Percentiles rank a stretch among this genome's conserved stretches.
Evolutionary conservation across 2,329 filamentous ascomycete species (phyloP).

Genomic region (Sarocladiaceae sp.): DNA sequence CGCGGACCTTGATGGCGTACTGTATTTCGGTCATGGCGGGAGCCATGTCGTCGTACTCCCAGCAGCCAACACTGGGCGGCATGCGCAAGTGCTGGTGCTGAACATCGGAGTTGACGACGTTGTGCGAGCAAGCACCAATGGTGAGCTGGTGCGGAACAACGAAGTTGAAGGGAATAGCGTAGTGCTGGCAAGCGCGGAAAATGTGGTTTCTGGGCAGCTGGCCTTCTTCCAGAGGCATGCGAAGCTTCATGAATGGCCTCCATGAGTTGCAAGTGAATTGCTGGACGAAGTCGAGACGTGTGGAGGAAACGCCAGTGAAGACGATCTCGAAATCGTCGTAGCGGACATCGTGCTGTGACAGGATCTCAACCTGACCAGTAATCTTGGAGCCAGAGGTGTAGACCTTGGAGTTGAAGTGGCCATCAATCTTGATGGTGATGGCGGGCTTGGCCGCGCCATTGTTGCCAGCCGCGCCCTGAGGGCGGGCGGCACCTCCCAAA

Average conservation of each 20-base stretch:
- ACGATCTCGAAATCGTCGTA: slow-evolving; percentile 51
- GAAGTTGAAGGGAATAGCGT: slow-evolving; percentile 55
- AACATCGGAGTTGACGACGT: slow-evolving; percentile 37
- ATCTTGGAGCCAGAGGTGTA: slow-evolving; percentile 53
- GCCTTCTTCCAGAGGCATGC: slow-evolving; percentile 46
- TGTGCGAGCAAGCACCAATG: slow-evolving; percentile 51
- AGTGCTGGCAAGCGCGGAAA: slow-evolving; percentile 43
- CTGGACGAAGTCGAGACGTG: slow-evolving; percentile 47
- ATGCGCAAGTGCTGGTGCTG: slow-evolving; percentile 48
- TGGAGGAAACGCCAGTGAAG: slow-evolving; percentile 46
- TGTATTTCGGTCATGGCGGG: slow-evolving; percentile 52
- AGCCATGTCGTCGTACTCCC: slow-evolving; percentile 50
- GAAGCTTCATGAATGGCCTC: slow-evolving; percentile 52
- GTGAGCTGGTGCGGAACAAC: slow-evolving; percentile 55
- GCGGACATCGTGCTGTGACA: slow-evolving; percentile 36
- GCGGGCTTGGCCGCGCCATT: slow-evolving; percentile 26
- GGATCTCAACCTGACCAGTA: slow-evolving; percentile 44
- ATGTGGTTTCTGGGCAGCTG: slow-evolving; percentile 42
- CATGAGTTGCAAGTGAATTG: slow-evolving; percentile 41
- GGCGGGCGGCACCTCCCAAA: slow-evolving; percentile 11
- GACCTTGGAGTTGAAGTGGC: slow-evolving; percentile 50
- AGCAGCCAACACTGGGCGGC: slow-evolving; percentile 48
- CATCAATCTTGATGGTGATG: slow-evolving; percentile 46
- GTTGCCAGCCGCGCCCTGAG: slow-evolving; percentile 9
- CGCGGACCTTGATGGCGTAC: slow-evolving; percentile 47